These are phyloP conservation scores for Gynostemma pentaphyllum DNA, from an alignment of 306 rosid species.

Conservation along the genomic window DNA sequence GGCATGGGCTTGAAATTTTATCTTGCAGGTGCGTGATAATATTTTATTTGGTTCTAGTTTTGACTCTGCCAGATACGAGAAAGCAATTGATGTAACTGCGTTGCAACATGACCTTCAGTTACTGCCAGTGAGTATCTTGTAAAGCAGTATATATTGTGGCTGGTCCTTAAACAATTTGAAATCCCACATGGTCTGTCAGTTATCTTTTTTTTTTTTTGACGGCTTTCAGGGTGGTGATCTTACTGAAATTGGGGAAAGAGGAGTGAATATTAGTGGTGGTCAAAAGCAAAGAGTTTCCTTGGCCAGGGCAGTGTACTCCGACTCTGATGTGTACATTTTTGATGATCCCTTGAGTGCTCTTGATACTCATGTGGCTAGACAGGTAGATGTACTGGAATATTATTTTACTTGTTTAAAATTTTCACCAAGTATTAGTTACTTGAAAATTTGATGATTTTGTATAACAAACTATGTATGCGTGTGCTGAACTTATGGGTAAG, in stretches of 20 bases:
- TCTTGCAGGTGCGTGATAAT: slow-evolving; percentile 37
- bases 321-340: slow-evolving; percentile 69
- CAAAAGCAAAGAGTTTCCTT: slow-evolving; percentile 92
- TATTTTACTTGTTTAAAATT: not conserved
- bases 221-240: slow-evolving; percentile 50
- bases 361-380: slow-evolving; percentile 74
- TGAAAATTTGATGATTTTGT: not conserved
- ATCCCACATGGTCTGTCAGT: not conserved
- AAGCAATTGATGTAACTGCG: slow-evolving; percentile 32
- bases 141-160: slow-evolving; percentile 1
- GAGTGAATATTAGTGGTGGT: slow-evolving; percentile 92
- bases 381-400: slow-evolving; percentile 29
- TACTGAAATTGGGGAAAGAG: slow-evolving; percentile 93
- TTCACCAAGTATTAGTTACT: not conserved
- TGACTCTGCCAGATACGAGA: slow-evolving; percentile 30
- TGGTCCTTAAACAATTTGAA: not conserved
- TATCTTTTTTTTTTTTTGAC: slow-evolving; percentile 13
- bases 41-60: slow-evolving; percentile 38
- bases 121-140: slow-evolving; percentile 25
- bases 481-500: not conserved
- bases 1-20: not conserved
- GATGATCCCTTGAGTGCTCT: slow-evolving; percentile 96
- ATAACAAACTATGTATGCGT: not conserved
- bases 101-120: slow-evolving; percentile 34
- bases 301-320: slow-evolving; percentile 83